Evolutionary conservation across 169 alveolate species (phyloP), one percentile per base, ranked within the genome.

Genomic region (Plasmodium knowlesi): DNA sequence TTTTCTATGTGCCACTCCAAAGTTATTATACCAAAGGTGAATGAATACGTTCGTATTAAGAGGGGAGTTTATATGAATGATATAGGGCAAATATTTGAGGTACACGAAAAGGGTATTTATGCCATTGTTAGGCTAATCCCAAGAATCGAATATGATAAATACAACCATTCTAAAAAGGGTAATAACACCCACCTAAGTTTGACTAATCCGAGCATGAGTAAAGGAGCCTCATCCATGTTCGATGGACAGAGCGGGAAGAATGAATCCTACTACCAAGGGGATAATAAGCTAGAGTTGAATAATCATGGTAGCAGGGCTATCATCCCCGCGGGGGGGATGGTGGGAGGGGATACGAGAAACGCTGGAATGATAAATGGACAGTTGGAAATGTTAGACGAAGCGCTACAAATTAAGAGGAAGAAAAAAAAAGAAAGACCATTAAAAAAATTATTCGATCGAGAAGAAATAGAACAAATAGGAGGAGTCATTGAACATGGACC

Each of bases 401-500:
- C 94, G 19, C 41, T 89, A 57, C 94, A 80, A 79, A 50, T 89
- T 54, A 73, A 19, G 43, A 89, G 82, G 72, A 89, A 89, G 54
- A 89, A 89, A 57, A 81, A 89, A 67, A 80, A 78, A 61, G 94
- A 93, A 50, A 96, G 97, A 37, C 97, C 96, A 25, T 91, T 92
- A 41, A 96, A 96, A 94, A 94, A 88, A 37, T 70, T 97, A 19
- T 97, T 97, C 84, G 98, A 97, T 81, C 34, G 98, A 74, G 98
- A 96, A 22, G 97, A 94, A 70, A 89, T 97, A 3, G 98, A 97
- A 92, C 95, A 94, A 54, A 93, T 82, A 67, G 98, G 98, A 8
- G 98, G 98, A 19, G 92, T 96, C 19, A 96, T 97, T 43, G 98
- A 97, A 74, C 97, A 94, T 16, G 98, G 98, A 1, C 93, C 96